These are phyloP conservation scores for Leptodontidium sp. DNA, from an alignment of 2,329 filamentous ascomycete species.

Conservation along the genomic window DNA sequence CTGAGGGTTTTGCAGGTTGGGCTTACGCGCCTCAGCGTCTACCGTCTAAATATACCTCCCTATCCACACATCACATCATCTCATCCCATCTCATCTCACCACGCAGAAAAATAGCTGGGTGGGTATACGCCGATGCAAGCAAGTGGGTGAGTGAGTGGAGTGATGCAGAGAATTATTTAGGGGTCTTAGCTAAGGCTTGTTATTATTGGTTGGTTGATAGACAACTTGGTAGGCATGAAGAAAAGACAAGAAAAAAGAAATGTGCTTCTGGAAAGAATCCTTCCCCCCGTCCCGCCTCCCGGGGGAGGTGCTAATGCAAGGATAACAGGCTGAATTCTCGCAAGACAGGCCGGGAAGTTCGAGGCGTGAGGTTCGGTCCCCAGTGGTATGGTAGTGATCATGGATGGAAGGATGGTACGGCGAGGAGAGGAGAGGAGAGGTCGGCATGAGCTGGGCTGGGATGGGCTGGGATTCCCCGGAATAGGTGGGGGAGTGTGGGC, in stretches of 20 bases:
- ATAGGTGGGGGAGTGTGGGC: neutral
- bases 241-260: neutral
- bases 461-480: slow-evolving; percentile 16
- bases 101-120: neutral
- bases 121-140: neutral
- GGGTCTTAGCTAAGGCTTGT: neutral
- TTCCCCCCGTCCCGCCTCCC: slow-evolving; percentile 17
- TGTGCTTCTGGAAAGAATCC: slow-evolving; percentile 27
- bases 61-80: slow-evolving; percentile 11
- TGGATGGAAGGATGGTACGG: too few relatives aligned
- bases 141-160: neutral
- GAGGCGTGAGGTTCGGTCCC: neutral
- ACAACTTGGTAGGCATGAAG: neutral
- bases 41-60: slow-evolving; percentile 30
- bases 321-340: slow-evolving; percentile 29
- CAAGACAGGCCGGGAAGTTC: slow-evolving; percentile 9
- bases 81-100: neutral
- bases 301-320: neutral
- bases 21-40: slow-evolving; percentile 32
- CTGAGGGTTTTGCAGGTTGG: slow-evolving; percentile 8
- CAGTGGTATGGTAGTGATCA: neutral
- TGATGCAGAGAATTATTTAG: neutral
- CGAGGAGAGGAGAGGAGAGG: neutral
- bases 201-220: neutral
- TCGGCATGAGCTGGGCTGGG: neutral